Evolutionary conservation across 169 alveolate genomes (phyloP).

Genomic region (Plasmodium reichenowi): DNA sequence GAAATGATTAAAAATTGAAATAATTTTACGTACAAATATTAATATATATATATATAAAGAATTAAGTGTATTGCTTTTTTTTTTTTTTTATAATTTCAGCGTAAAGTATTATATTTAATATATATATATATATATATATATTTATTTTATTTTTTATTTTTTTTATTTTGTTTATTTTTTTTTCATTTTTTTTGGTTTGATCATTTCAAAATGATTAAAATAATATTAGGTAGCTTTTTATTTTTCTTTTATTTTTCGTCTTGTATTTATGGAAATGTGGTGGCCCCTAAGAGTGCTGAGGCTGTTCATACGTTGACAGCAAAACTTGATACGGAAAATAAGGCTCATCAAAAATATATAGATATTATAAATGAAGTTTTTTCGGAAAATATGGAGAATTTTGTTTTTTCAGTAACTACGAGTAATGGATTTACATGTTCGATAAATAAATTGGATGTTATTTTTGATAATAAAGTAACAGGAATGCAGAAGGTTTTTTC

Average conservation of each 20-base stretch:
- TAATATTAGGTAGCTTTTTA: neutral
- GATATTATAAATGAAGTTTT: conserved; percentile 15
- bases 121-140: neutral
- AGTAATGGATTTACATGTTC: conserved; percentile 18
- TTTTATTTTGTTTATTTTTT: neutral
- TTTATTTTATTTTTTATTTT: neutral
- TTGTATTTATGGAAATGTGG: neutral
- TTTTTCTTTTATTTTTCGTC: conserved; percentile 17
- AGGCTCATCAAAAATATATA: neutral
- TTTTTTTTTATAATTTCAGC: too few relatives aligned
- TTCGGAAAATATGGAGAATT: conserved; percentile 3
- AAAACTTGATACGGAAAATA: conserved; percentile 10
- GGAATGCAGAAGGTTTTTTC: conserved; percentile 6
- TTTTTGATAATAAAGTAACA: neutral
- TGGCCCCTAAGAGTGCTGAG: neutral
- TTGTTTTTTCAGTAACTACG: neutral
- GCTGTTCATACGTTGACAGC: conserved; percentile 8
- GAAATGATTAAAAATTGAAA: too few relatives aligned
- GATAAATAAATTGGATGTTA: conserved; percentile 24
- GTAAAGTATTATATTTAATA: neutral
- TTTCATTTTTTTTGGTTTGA: neutral
- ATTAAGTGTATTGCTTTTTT: too few relatives aligned
- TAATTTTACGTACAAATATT: too few relatives aligned
- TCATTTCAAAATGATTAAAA: conserved; percentile 20
- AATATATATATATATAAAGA: too few relatives aligned